Evolutionary conservation across 805 yeast species (phyloP).

Genomic region (Wickerhamiella alocasiicola): DNA sequence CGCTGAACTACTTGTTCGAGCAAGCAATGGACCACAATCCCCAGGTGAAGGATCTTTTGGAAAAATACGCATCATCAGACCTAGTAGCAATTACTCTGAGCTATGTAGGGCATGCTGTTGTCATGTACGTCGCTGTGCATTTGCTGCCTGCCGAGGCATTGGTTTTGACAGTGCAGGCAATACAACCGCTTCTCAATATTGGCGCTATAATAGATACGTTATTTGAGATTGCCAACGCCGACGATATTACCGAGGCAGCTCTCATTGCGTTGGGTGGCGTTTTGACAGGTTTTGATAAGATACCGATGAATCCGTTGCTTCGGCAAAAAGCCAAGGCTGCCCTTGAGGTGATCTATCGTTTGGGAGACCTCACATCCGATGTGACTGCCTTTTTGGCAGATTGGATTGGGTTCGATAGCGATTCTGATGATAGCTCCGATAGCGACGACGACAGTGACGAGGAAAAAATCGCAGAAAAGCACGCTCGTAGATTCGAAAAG

Average conservation of each 20-base stretch:
- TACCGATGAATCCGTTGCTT: slow-evolving; percentile 11
- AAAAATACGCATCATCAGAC: slow-evolving; percentile 12
- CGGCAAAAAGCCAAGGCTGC: slow-evolving; percentile 11
- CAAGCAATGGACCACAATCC: slow-evolving; percentile 12
- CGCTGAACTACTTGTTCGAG: slow-evolving; percentile 15
- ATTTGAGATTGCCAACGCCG: slow-evolving; percentile 13
- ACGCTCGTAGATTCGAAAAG: slow-evolving; percentile 6
- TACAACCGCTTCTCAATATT: slow-evolving; percentile 12
- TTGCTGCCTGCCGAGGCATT: slow-evolving; percentile 16
- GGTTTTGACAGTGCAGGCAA: slow-evolving; percentile 10
- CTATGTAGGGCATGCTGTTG: slow-evolving; percentile 16
- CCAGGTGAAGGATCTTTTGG: slow-evolving; percentile 12
- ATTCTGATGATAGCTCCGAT: slow-evolving; percentile 5
- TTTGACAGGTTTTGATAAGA: slow-evolving; percentile 11
- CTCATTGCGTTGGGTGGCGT: slow-evolving; percentile 11
- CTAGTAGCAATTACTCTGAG: slow-evolving; percentile 15
- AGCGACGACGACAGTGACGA: slow-evolving; percentile 12
- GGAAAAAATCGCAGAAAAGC: slow-evolving; percentile 10
- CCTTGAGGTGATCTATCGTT: slow-evolving; percentile 11
- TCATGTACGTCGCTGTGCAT: slow-evolving; percentile 15
- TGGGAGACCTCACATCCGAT: slow-evolving; percentile 12
- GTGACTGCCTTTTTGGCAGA: slow-evolving; percentile 9
- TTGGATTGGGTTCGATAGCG: slow-evolving; percentile 14
- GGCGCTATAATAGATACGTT: slow-evolving; percentile 14
- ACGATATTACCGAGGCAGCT: slow-evolving; percentile 12